These are phyloP conservation scores for Cladosporium cucumerinum DNA, from an alignment of 2,329 filamentous ascomycete species.

Conservation along the genomic window DNA sequence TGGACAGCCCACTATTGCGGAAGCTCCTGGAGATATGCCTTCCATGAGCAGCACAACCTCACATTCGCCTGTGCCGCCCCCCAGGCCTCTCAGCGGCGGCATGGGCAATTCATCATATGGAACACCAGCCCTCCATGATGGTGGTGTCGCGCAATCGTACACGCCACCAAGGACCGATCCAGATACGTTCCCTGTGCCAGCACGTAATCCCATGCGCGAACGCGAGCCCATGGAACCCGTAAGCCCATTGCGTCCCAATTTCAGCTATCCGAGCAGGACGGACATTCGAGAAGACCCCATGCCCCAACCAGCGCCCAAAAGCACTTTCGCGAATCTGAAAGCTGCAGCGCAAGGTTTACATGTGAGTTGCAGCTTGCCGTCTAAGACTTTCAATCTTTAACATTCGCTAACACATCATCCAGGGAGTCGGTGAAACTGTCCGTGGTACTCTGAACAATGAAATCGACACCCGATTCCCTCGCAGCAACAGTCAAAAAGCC, in stretches of 20 bases:
- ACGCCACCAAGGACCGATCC: background rate
- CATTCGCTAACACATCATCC: background rate
- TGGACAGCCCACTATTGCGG: slow-evolving; percentile 13
- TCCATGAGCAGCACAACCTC: background rate
- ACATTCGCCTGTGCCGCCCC: slow-evolving; percentile 4
- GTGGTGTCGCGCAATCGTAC: slow-evolving; percentile 1
- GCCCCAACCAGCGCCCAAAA: slow-evolving; percentile 4
- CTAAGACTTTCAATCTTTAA: too few relatives aligned
- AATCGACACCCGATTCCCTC: slow-evolving; percentile 29
- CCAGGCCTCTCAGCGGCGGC: background rate
- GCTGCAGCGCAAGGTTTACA: slow-evolving; percentile 32
- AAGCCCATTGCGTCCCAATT: slow-evolving; percentile 15
- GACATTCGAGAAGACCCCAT: slow-evolving; percentile 10
- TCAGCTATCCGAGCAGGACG: slow-evolving; percentile 17
- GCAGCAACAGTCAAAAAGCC: slow-evolving; percentile 29
- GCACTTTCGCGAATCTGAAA: slow-evolving; percentile 27
- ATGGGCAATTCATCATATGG: background rate
- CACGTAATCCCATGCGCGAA: slow-evolving; percentile 12
- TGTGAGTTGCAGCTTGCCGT: slow-evolving; percentile 25
- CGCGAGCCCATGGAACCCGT: slow-evolving; percentile 14
- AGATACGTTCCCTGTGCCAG: slow-evolving; percentile 1
- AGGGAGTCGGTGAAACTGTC: slow-evolving; percentile 36
- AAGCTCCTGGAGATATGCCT: slow-evolving; percentile 20
- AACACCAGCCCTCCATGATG: background rate
- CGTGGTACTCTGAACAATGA: slow-evolving; percentile 33